Percentiles rank a stretch among this genome's conserved stretches.
phyloP scores from a whole-genome alignment of 192 early-diverging fungal genomes.

The Dispira simplex region DNA sequence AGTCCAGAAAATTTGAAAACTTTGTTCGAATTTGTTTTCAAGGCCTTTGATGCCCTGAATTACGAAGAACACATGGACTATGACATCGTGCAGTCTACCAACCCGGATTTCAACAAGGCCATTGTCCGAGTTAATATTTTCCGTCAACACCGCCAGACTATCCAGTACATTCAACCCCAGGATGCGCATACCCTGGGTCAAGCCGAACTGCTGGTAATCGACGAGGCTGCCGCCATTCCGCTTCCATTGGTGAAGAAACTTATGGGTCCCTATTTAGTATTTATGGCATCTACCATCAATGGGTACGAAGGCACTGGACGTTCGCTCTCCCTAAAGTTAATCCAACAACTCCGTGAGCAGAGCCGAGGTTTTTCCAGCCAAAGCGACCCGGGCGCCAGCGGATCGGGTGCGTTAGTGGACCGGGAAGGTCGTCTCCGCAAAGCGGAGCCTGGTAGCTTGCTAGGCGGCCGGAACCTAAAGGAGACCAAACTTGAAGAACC shows the following conservation, averaged over 20 bases:
- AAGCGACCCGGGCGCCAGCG: slow-evolving; percentile 12
- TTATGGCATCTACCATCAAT: slow-evolving; percentile 98
- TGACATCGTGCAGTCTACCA: slow-evolving; percentile 95
- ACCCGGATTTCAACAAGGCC: slow-evolving; percentile 88
- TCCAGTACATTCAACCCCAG: slow-evolving; percentile 94
- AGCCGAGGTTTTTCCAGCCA: slow-evolving; percentile 49
- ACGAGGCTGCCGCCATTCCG: slow-evolving; percentile 98
- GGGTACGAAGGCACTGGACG: slow-evolving; percentile 99
- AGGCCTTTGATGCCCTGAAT: slow-evolving; percentile 93
- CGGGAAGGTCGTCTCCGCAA: slow-evolving; percentile 37
- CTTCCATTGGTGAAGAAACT: slow-evolving; percentile 81
- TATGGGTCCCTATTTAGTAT: slow-evolving; percentile 89
- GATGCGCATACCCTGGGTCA: slow-evolving; percentile 86
- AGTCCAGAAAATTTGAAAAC: slow-evolving; percentile 97
- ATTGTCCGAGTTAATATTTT: slow-evolving; percentile 95
- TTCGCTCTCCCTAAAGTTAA: slow-evolving; percentile 88
- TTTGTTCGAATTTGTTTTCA: slow-evolving; percentile 95
- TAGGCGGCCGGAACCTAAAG: slow-evolving; percentile 56
- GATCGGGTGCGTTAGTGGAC: slow-evolving; percentile 24
- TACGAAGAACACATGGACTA: slow-evolving; percentile 99
- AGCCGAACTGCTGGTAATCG: slow-evolving; percentile 95
- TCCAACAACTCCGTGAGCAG: slow-evolving; percentile 90
- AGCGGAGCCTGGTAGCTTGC: slow-evolving; percentile 1
- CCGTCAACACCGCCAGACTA: slow-evolving; percentile 92
- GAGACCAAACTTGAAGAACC: slow-evolving; percentile 91